Evolutionary conservation across 116 monocot genomes (phyloP), one percentile per base, ranked within the genome.

Genomic region (Phalaenopsis hybrid): DNA sequence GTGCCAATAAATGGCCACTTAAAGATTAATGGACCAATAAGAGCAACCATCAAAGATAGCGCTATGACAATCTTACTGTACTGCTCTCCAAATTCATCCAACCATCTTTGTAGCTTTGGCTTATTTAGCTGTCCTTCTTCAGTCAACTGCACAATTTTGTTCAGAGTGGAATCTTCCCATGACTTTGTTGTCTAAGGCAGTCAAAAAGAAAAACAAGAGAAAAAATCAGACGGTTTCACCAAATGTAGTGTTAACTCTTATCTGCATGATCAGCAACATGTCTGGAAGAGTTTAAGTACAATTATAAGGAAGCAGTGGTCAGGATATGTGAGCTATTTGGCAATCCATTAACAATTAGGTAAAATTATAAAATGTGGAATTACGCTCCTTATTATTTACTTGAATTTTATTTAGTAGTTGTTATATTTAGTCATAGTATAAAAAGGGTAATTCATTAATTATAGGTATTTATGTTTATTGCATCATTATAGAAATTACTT

Each of bases 51-150:
- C 61, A 99, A 80, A 75, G 99, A 99, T 50, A 99, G 48, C 77
- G 86, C 90, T 74, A 99, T 89, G 63, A 99, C 99, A 80, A 90
- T 77, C 81, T 82, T 93, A 86, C 99, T 94, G 50, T 99, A 99
- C 23, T 85, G 57, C 68, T 99, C 99, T 51, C 99, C 95, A 92
- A 99, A 99, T 80, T 99, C 94, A 90, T 99, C 99, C 18, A 99
- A 84, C 99, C 99, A 99, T 70, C 95, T 87, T 88, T 99, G 95
- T 18, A 99, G 81, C 73, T 84, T 99, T 68, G 99, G 95, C 67
- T 99, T 99, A 79, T 92, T 99, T 69, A 99, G 83, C 79, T 99
- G 92, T 28, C 95, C 99, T 91, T 99, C 99, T 85, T 92, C 91
- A 52, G 99, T 94, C 68, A 99, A 85, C 80, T 92, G 90, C 69